Conservation (phyloP, 768 basidiomycete genomes). For the Leccinum pellstonianum region DNA sequence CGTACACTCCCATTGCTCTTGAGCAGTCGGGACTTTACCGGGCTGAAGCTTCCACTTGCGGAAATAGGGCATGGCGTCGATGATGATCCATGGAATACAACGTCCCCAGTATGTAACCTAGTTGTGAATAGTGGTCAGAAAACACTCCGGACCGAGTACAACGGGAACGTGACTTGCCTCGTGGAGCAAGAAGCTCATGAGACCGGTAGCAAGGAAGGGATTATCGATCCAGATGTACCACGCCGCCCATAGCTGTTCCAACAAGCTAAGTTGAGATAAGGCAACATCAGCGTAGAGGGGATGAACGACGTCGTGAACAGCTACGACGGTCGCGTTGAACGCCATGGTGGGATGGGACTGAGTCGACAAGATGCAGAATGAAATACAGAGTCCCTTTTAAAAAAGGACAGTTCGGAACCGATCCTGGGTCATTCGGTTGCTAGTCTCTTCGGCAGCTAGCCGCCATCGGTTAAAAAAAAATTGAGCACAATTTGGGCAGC, state of each 20-base stretch:
- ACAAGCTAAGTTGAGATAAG: constrained; percentile 58
- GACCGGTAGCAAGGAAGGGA: constrained; percentile 88
- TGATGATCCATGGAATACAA: constrained; percentile 91
- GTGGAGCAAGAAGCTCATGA: constrained; percentile 90
- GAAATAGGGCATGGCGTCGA: constrained; percentile 94
- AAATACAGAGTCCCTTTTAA: neutral
- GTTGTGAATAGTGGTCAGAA: neutral
- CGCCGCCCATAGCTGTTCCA: constrained; percentile 78
- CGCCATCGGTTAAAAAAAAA: no score
- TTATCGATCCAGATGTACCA: constrained; percentile 90
- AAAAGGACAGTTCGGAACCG: neutral
- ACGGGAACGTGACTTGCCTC: constrained; percentile 58
- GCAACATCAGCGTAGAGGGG: constrained; percentile 59
- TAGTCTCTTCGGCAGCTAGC: no score
- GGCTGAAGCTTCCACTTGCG: constrained; percentile 92
- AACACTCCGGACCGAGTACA: neutral
- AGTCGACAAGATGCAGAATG: neutral
- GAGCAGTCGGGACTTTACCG: constrained; percentile 71
- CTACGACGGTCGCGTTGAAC: constrained; percentile 39
- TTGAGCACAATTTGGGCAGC: no score
- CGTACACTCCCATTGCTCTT: constrained; percentile 94
- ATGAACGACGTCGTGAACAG: constrained; percentile 33
- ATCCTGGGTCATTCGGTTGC: no score
- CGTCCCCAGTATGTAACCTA: constrained; percentile 97
- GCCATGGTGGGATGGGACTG: constrained; percentile 34